A percentile compares a stretch with the other conserved stretches of the same genome.
Evolutionary conservation across 2,329 filamentous ascomycete genomes (phyloP).

Genomic region (Aureobasidium sp.): DNA sequence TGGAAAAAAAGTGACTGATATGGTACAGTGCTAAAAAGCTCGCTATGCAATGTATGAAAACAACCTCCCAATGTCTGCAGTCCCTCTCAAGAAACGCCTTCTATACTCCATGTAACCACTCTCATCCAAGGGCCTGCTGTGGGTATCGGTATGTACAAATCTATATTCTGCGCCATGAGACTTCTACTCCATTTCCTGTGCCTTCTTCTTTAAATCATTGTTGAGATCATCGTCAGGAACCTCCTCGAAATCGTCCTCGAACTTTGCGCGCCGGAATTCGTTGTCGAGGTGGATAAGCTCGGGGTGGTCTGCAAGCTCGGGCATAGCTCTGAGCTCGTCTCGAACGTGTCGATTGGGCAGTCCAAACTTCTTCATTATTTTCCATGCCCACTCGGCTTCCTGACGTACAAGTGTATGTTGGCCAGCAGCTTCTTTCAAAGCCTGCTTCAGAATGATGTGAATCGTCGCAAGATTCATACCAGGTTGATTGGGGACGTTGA

Average conservation of each 20-base stretch:
- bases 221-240: not conserved
- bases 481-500: not conserved
- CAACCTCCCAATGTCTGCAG: not conserved
- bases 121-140: not conserved
- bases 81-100: not conserved
- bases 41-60: not conserved
- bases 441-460: not conserved
- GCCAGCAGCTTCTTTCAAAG: not conserved
- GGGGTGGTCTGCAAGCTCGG: not conserved
- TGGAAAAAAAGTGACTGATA: not conserved
- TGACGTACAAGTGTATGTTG: not conserved
- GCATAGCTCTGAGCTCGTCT: not conserved
- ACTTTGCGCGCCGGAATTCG: not conserved
- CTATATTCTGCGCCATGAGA: not conserved
- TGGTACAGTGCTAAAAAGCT: not conserved
- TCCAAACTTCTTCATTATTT: slow-evolving; percentile 1
- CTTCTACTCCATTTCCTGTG: not conserved
- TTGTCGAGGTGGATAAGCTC: not conserved
- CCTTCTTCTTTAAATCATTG: not conserved
- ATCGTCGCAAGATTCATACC: slow-evolving; percentile 6
- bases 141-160: not conserved
- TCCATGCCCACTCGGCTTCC: not conserved
- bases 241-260: not conserved
- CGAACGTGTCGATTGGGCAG: not conserved
- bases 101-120: not conserved